Evolutionary conservation across 805 yeast genomes (phyloP), one percentile per base, ranked within the genome.

Genomic region (Lachancea mirantina): DNA sequence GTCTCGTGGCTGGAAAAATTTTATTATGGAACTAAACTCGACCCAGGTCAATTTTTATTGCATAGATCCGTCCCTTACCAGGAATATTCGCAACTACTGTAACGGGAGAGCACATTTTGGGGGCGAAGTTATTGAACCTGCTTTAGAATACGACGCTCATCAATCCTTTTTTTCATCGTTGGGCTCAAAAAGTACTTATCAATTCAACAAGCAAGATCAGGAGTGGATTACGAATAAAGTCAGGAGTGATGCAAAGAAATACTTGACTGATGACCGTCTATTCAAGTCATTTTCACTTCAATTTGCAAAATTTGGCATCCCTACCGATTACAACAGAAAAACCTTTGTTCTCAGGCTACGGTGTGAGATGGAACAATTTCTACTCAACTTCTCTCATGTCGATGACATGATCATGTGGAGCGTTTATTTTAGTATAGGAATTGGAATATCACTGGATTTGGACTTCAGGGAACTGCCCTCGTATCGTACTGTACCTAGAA

Each of bases 331-430:
- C 57, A 71, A 69, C 36, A 84, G 85, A 54, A 72, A 70, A 42
- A 67, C 72, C 11, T 71, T 76, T 49, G 84, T 79, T 4, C 56
- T 87, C 23, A 62, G 98, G 30, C 45, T 89, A 11, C 70, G 98
- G 14, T 70, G 80, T 22, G 97, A 89, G 57, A 72, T 79, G 23
- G 87, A 84, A 55, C 97, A 89, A 55, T 69, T 84, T 40, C 54
- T 89, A 25, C 43, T 89, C 2, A 76, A 74, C 35, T 84, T 84
- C 47, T 55, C 71, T 2, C 64, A 68, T 25, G 68, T 78, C 4
- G 75, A 74, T 46, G 78, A 75, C 22, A 68, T 85, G 67, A 73
- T 89, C 32, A 73, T 72, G 24, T 89, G 96, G 96, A 71, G 84
- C 38, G 68, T 73, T 47, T 77, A 76, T 27, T 39, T 92, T 11